These are phyloP conservation scores for Geoglossum glabrum DNA, from an alignment of 495 filamentous ascomycete species.

Conservation along the genomic window DNA sequence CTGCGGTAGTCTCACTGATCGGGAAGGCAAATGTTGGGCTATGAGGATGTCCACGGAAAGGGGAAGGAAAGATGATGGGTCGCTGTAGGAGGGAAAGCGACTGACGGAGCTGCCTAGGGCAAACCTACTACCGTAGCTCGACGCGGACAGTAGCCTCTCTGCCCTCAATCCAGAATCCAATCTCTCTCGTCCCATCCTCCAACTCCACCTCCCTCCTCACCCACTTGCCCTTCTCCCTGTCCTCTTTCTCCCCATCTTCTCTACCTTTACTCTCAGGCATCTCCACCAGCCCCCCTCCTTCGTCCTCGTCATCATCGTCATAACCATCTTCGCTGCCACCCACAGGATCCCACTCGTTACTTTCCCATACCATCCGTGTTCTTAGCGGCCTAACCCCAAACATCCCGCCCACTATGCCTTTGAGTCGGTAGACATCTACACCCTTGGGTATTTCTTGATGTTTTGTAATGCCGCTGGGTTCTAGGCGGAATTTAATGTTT, in stretches of 20 bases:
- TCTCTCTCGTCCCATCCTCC: constrained; percentile 55
- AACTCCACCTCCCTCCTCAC: constrained; percentile 61
- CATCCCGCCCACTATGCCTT: constrained; percentile 51
- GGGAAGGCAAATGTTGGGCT: too few species aligned
- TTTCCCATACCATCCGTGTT: constrained; percentile 56
- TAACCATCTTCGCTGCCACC: constrained; percentile 21
- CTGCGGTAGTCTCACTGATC: too few species aligned
- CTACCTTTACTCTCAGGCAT: too few species aligned
- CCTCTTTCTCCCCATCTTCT: neutral
- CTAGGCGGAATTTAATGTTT: constrained; percentile 36
- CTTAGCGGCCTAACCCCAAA: constrained; percentile 44
- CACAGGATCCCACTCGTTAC: constrained; percentile 65
- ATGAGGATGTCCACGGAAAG: too few species aligned
- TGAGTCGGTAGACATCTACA: constrained; percentile 61
- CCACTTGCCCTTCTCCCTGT: constrained; percentile 27
- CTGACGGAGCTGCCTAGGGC: too few species aligned
- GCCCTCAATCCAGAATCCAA: constrained; percentile 67
- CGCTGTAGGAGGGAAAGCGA: too few species aligned
- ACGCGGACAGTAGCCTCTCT: constrained; percentile 47
- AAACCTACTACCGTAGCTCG: constrained; percentile 21
- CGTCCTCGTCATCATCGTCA: constrained; percentile 32
- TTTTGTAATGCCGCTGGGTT: constrained; percentile 5
- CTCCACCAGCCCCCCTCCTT: too few species aligned
- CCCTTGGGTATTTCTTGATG: constrained; percentile 46
- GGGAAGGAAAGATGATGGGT: too few species aligned